Evolutionary conservation across 768 basidiomycete genomes (phyloP).

Genomic region (Pulveroboletus frians): DNA sequence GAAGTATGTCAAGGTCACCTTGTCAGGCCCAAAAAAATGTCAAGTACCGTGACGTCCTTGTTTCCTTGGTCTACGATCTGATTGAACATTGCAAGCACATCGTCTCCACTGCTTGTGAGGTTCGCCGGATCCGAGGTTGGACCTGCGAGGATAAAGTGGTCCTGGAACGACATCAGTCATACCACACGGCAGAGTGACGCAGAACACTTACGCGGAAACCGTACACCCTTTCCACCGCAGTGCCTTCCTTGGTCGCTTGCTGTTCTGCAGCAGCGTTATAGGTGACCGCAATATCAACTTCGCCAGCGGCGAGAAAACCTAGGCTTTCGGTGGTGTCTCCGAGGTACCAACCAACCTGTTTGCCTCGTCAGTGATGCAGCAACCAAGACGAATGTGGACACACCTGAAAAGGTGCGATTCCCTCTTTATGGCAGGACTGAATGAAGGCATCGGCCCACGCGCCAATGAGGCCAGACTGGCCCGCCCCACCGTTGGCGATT

Average conservation of each 20-base stretch:
- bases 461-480: conserved; percentile 46
- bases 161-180: conserved; percentile 25
- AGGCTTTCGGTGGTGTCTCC: conserved; percentile 54
- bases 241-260: conserved; percentile 29
- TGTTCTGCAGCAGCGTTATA: conserved; percentile 50
- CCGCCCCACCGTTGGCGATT: conserved; percentile 48
- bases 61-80: conserved; percentile 45
- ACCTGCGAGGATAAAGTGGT: conserved; percentile 50
- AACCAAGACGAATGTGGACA: conserved; percentile 26
- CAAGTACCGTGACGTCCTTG: conserved; percentile 35
- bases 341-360: conserved; percentile 51
- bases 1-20: not conserved
- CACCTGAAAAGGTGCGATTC: conserved; percentile 27
- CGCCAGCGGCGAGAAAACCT: conserved; percentile 35
- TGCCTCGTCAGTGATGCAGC: not conserved
- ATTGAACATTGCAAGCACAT: conserved; percentile 41
- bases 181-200: not conserved
- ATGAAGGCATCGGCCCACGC: conserved; percentile 48
- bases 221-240: conserved; percentile 34
- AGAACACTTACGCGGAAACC: conserved; percentile 39
- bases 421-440: conserved; percentile 14
- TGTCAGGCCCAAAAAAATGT: not conserved
- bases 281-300: conserved; percentile 47
- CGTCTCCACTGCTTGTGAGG: conserved; percentile 28
- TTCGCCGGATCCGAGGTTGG: conserved; percentile 44